Evolutionary conservation across 2,329 filamentous ascomycete genomes (phyloP), one percentile per base, ranked within the genome.

Genomic region (Verticillium nonalfalfae): DNA sequence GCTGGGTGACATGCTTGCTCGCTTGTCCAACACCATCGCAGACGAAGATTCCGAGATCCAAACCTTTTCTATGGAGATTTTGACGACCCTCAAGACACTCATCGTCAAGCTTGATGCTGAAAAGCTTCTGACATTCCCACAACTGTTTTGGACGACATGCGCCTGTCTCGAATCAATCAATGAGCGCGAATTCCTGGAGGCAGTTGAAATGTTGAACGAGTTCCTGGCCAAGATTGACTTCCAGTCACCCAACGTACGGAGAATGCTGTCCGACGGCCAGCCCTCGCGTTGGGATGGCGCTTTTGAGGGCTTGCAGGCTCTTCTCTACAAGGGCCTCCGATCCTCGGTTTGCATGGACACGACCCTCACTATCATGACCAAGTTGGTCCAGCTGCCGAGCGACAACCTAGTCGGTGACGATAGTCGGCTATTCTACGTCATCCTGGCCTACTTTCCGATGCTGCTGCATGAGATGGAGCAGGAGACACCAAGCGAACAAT

Each of bases 141-240:
- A 98, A 70, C 80, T 99, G 1, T 98, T 99, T 75, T 99, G 96
- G 96, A 96, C 94, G 0, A 97, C 91, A 0, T 97, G 93, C 69
- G 95, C 95, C 11, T 99, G 95, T 72, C 79, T 99, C 21, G 93
- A 98, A 70, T 98, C 95, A 0, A 96, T 98, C 70, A 96, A 98
- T 66, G 96, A 99, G 75, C 85, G 89, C 26, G 95, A 99, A 70
- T 99, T 97, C 65, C 84, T 95, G 64, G 95, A 97, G 72, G 93
- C 91, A 26, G 80, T 97, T 13, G 89, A 90, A 59, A 97, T 99
- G 90, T 82, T 99, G 10, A 90, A 96, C 62, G 90, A 90, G 69
- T 87, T 96, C 39, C 77, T 99, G 26, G 85, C 87, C 66, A 96
- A 95, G 72, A 79, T 98, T 26, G 90, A 99, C 72, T 83, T 99